These are phyloP conservation scores for Paracoccidioides lutzii DNA, from an alignment of 2,329 filamentous ascomycete species.

Conservation along the genomic window DNA sequence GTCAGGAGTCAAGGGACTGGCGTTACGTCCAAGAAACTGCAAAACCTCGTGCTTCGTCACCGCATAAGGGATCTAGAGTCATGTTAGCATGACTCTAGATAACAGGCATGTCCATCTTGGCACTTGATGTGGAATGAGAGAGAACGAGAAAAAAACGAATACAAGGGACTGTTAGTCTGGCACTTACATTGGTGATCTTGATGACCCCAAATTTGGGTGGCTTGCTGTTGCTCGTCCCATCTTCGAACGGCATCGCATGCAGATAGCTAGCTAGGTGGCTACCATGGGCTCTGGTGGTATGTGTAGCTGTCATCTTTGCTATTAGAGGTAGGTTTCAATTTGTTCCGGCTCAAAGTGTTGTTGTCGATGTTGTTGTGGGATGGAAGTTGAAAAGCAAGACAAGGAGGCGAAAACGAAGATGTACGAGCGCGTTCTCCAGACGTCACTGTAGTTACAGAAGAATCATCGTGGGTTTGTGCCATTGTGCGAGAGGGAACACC, in stretches of 20 bases:
- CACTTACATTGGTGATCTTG: conserved; percentile 27
- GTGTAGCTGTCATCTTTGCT: neutral
- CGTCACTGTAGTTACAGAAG: neutral
- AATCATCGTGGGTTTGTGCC: neutral
- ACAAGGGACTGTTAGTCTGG: neutral
- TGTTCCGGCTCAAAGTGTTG: neutral
- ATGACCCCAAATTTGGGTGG: conserved; percentile 20
- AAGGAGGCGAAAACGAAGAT: conserved; percentile 2
- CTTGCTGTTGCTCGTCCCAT: conserved; percentile 11
- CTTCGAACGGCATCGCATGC: conserved; percentile 20
- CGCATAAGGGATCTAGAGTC: conserved; percentile 37
- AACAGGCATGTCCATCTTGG: neutral
- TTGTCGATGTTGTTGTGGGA: neutral
- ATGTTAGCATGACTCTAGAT: conserved; percentile 3
- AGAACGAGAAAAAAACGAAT: neutral
- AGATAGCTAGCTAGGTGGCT: conserved; percentile 11
- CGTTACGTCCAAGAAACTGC: conserved; percentile 34
- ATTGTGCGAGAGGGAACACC: neutral
- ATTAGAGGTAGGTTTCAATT: neutral
- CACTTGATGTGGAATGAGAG: neutral
- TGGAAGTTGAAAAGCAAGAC: neutral
- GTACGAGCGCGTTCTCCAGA: neutral
- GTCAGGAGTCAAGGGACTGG: conserved; percentile 25
- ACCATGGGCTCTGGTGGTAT: neutral
- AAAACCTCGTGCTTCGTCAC: conserved; percentile 38